These are phyloP conservation scores for Pseudisothecium myosuroides DNA, from an alignment of 225 moss, liverwort and hornwort genomes.

Conservation along the genomic window DNA sequence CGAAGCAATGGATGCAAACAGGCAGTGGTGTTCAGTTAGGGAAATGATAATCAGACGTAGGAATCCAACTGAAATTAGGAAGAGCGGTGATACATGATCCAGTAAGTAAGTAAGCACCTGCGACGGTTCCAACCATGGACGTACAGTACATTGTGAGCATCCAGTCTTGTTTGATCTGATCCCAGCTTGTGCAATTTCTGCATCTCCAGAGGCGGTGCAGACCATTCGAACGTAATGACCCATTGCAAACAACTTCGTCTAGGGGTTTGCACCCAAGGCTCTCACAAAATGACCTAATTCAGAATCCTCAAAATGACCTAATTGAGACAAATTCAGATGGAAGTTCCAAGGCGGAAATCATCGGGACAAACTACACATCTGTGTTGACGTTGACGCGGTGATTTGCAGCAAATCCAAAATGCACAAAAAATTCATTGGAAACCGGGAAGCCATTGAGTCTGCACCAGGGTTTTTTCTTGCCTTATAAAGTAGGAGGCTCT, in stretches of 20 bases:
- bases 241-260: constrained; percentile 48
- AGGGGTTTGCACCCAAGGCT: constrained; percentile 30
- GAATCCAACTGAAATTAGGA: neutral
- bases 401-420: no score
- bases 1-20: neutral
- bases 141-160: constrained; percentile 9
- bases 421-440: no score
- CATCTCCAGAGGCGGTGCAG: constrained; percentile 14
- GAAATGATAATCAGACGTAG: neutral
- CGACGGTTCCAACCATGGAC: constrained; percentile 39
- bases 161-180: constrained; percentile 25
- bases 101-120: constrained; percentile 15
- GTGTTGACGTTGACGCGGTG: no score
- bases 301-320: neutral
- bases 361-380: neutral
- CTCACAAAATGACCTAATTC: neutral
- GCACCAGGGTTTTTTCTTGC: no score
- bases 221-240: constrained; percentile 17
- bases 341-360: neutral
- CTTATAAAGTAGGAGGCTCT: no score
- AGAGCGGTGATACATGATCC: no score
- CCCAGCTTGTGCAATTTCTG: constrained; percentile 35
- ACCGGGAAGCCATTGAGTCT: no score
- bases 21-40: neutral
- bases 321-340: neutral